These are phyloP conservation scores for Fusarium torreyae DNA, from an alignment of 2,329 filamentous ascomycete species.

Conservation along the genomic window DNA sequence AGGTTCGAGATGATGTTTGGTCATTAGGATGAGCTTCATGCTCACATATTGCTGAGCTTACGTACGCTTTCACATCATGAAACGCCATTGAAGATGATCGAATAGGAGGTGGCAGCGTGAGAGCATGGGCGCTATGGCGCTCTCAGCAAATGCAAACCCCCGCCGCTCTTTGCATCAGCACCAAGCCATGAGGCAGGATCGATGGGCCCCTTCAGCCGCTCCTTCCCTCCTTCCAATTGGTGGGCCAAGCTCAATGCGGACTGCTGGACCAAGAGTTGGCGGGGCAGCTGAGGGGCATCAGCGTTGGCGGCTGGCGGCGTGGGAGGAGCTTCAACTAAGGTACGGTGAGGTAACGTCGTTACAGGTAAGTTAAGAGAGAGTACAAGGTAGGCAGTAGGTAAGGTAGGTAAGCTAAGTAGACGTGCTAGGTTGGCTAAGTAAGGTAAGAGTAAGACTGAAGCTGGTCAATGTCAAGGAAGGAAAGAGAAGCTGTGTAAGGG, in stretches of 20 bases:
- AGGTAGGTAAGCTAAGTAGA: constrained; percentile 20
- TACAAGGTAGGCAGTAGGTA: neutral
- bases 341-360: constrained; percentile 37
- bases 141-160: constrained; percentile 16
- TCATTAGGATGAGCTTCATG: neutral
- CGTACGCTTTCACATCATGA: constrained; percentile 19
- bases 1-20: neutral
- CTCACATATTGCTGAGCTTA: constrained; percentile 25
- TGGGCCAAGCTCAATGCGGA: constrained; percentile 28
- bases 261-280: constrained; percentile 42
- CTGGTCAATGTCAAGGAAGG: constrained; percentile 32
- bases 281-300: constrained; percentile 51
- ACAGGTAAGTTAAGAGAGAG: constrained; percentile 26
- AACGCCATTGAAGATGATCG: constrained; percentile 24
- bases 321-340: constrained; percentile 46
- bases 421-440: constrained; percentile 4
- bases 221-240: constrained; percentile 32
- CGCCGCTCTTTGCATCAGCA: constrained; percentile 35
- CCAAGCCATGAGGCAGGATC: constrained; percentile 37
- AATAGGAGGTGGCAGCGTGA: constrained; percentile 45
- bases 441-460: constrained; percentile 9
- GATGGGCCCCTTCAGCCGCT: constrained; percentile 28
- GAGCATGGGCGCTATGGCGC: constrained; percentile 42
- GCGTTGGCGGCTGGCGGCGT: constrained; percentile 35
- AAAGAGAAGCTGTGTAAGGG: constrained; percentile 30